Evolutionary conservation across 257 asterid genomes (phyloP).

Genomic region (Nicotiana paniculata): DNA sequence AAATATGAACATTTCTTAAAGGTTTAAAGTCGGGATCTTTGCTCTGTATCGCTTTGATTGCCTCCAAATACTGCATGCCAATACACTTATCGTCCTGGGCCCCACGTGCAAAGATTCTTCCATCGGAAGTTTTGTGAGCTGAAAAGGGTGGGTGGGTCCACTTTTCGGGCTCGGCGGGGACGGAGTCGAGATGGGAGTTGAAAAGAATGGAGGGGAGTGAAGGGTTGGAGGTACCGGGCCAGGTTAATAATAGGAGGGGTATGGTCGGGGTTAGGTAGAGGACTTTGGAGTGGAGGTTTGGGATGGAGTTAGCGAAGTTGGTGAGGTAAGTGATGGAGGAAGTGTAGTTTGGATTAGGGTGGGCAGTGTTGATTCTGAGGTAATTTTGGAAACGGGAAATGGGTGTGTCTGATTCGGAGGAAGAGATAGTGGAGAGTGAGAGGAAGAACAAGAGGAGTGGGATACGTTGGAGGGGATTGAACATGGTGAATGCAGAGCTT

Average conservation of each 20-base stretch:
- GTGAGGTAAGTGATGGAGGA: constrained; percentile 58
- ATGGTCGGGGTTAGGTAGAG: constrained; percentile 41
- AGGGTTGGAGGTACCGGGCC: constrained; percentile 65
- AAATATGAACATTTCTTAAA: constrained; percentile 48
- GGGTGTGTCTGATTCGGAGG: constrained; percentile 22
- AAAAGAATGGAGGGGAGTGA: constrained; percentile 63
- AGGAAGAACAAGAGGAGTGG: constrained; percentile 20
- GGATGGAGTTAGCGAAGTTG: constrained; percentile 56
- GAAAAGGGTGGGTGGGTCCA: constrained; percentile 79
- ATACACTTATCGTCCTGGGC: constrained; percentile 94
- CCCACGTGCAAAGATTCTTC: constrained; percentile 80
- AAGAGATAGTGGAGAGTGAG: constrained; percentile 4
- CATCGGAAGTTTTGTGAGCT: constrained; percentile 48
- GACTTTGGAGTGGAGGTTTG: constrained; percentile 33
- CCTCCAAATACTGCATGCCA: constrained; percentile 76
- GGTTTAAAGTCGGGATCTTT: constrained; percentile 26
- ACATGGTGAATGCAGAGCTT: constrained; percentile 16
- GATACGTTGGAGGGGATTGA: constrained; percentile 21
- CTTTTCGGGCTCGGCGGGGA: constrained; percentile 80
- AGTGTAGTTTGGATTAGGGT: constrained; percentile 73
- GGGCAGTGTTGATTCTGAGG: constrained; percentile 82
- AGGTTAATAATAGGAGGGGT: constrained; percentile 70
- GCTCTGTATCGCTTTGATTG: constrained; percentile 31
- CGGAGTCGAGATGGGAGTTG: constrained; percentile 91
- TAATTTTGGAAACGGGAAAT: constrained; percentile 59